phyloP scores from a whole-genome alignment of 1,139 yeast species.

The Geotrichum fermentans region DNA sequence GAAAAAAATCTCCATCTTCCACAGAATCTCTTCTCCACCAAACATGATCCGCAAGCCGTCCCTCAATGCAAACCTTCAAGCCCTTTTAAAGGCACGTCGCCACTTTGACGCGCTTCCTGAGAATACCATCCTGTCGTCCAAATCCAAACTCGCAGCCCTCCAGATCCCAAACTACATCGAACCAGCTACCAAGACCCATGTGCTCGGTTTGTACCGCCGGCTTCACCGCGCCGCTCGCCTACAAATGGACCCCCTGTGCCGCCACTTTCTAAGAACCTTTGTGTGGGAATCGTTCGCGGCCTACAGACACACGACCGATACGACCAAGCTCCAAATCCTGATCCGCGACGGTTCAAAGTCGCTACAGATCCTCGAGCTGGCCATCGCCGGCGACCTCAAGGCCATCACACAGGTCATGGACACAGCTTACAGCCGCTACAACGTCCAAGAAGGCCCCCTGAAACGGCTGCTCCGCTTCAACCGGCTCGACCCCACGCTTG shows the following conservation, averaged over 20 bases:
- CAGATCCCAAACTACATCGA: slow-evolving; percentile 7
- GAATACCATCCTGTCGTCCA: background rate
- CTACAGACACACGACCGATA: slow-evolving; percentile 23
- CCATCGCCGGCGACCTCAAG: slow-evolving; percentile 20
- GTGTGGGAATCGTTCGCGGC: slow-evolving; percentile 26
- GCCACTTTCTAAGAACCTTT: slow-evolving; percentile 22
- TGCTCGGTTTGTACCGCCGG: slow-evolving; percentile 22
- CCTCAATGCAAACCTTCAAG: background rate
- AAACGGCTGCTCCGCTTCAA: slow-evolving; percentile 17
- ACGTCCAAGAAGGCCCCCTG: slow-evolving; percentile 25
- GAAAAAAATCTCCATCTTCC: background rate
- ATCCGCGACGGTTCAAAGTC: slow-evolving; percentile 20
- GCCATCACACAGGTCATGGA: slow-evolving; percentile 21
- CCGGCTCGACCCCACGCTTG: slow-evolving; percentile 19
- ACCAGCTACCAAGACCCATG: slow-evolving; percentile 18
- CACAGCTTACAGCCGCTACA: slow-evolving; percentile 19
- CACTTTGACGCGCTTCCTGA: slow-evolving; percentile 2
- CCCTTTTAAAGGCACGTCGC: background rate
- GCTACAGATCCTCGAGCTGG: slow-evolving; percentile 17
- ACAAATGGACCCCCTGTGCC: slow-evolving; percentile 28
- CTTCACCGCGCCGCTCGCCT: slow-evolving; percentile 20
- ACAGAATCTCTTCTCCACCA: background rate
- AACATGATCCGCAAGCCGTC: background rate
- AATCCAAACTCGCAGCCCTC: background rate
- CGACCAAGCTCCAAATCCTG: slow-evolving; percentile 21